Conservation (phyloP, 495 filamentous ascomycete genomes). For the Neurospora sp. region DNA sequence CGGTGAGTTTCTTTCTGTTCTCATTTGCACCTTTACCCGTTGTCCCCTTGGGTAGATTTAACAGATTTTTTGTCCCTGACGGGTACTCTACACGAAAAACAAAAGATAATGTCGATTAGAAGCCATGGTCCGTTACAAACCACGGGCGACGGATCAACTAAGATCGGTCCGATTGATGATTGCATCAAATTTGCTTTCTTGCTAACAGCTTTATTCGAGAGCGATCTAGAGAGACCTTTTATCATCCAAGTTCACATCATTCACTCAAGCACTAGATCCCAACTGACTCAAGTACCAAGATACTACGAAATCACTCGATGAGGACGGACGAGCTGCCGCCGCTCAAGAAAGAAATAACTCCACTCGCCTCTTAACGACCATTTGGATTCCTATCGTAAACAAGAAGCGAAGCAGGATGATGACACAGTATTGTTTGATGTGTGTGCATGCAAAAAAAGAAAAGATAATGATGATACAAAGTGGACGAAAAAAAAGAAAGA, state of each 20-base stretch:
- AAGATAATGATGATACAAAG: background rate
- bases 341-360: background rate
- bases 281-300: background rate
- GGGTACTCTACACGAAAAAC: no score
- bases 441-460: background rate
- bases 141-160: background rate
- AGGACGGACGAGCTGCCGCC: no score
- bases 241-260: background rate
- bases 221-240: background rate
- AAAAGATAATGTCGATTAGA: no score
- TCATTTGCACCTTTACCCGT: no score
- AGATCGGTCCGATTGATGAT: background rate
- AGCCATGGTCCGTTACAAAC: background rate
- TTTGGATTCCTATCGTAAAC: background rate
- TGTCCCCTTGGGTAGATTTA: no score
- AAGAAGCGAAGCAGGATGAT: background rate
- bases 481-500: background rate
- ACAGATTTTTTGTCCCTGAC: no score
- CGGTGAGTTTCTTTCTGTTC: no score
- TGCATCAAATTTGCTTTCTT: background rate
- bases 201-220: no score
- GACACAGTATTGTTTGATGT: background rate
- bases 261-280: background rate
- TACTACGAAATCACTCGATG: background rate
- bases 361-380: background rate